Evolutionary conservation across 2,329 filamentous ascomycete genomes (phyloP).

Genomic region (Cadophora gregata): DNA sequence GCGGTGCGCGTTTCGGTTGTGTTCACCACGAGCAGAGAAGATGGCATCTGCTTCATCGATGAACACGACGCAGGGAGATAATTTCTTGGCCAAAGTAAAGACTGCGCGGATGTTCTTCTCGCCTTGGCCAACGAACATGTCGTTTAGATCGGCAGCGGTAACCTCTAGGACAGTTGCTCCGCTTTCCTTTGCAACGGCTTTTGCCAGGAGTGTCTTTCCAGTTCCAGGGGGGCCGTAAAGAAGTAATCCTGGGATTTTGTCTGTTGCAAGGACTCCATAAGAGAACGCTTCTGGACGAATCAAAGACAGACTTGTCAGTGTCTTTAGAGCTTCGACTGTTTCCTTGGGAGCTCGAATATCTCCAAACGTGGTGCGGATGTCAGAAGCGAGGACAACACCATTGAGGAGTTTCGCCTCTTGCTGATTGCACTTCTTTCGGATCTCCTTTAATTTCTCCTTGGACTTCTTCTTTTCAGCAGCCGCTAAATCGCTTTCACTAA

Average conservation of each 20-base stretch:
- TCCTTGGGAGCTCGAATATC: conserved; percentile 84
- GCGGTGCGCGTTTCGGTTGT: conserved; percentile 70
- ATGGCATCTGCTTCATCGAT: conserved; percentile 97
- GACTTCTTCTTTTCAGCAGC: conserved; percentile 45
- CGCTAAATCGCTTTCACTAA: conserved; percentile 41
- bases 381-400: conserved; percentile 80
- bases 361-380: conserved; percentile 84
- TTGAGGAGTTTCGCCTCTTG: conserved; percentile 84
- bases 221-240: conserved; percentile 88
- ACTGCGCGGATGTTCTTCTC: conserved; percentile 96
- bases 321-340: conserved; percentile 86
- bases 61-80: conserved; percentile 92
- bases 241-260: conserved; percentile 88
- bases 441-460: conserved; percentile 51
- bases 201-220: conserved; percentile 73
- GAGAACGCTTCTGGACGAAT: conserved; percentile 92
- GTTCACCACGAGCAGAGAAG: conserved; percentile 75
- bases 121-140: conserved; percentile 94
- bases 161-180: conserved; percentile 83
- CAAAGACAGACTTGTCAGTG: conserved; percentile 85
- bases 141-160: conserved; percentile 88
- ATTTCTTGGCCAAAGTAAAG: conserved; percentile 88
- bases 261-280: conserved; percentile 89
- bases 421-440: conserved; percentile 66
- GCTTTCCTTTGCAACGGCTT: conserved; percentile 71